Base-by-base conservation (phyloP, 2,329 filamentous ascomycete genomes). In the Pseudocercospora pini-densiflorae region DNA sequence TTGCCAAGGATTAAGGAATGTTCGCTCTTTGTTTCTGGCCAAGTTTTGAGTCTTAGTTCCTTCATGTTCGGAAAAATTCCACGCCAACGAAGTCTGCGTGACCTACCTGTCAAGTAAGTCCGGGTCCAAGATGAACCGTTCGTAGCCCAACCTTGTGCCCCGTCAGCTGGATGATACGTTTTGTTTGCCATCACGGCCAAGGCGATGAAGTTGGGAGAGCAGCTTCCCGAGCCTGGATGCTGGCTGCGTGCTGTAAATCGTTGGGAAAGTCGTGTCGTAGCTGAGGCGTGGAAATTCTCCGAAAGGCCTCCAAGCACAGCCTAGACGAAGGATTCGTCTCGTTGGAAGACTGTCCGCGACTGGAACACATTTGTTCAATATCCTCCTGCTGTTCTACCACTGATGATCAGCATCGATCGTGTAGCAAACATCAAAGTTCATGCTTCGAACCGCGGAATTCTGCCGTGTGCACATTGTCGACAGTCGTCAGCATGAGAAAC, bases 101-200 rank as follows among this genome's bases (percentile, higher is more conserved):
- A 68, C 62, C 55, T 23, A 58, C 51, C 49, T 64, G 63, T 68
- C 66, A 65, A 54, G 16, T 24, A 45, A 53, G 12, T 60, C 49
- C 33, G 58, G 43, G 45, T 31, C 6, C 31, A 27, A 62, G 31
- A 19, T 54, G n/a, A 31, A 51, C 55, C 61, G 51, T 45, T 47
- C 57, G 60, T 55, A 57, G 45, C 27, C 59, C 60, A 68, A 60
- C 36, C 31, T 31, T 0, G 40, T 58, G 19, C 10, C 29, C 7
- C 14, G 16, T 19, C 19, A 36, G 55, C 55, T 31, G 23, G 16
- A 9, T 5, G 7, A 27, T 5, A 33, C 14, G 16, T 29, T 8
- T n/a, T 55, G 24, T 31, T 29, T 27, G 12, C 23, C 51, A 27
- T 29, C 51, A 29, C 16, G 23, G 51, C 16, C 3, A 10, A n/a